Base-by-base conservation (phyloP, 2,329 filamentous ascomycete genomes). In the Rugonectria rugulosa region DNA sequence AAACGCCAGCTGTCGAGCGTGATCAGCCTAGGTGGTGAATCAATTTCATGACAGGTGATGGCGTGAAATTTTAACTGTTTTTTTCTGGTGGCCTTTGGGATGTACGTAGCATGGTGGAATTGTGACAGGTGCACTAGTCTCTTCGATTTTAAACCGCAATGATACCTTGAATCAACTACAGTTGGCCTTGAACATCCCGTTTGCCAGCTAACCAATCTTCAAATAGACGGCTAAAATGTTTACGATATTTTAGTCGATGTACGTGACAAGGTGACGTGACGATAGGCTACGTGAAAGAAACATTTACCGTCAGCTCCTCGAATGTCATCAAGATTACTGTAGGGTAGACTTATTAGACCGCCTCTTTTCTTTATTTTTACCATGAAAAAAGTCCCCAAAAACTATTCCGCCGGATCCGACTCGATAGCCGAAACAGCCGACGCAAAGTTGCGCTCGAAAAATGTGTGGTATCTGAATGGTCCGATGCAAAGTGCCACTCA, bases 11-110 rank as follows among this genome's bases (percentile, higher is more conserved):
- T 6, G 38, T 61, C 17, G 73, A 74, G 56, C 60, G 59, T 45
- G 65, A 53, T 3, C 67, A 72, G 56, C 71, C 72, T 5, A 60
- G 57, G 34, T 75, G 73, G 73, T 70, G 29, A 29, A 26, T n/a
- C 12, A 20, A 41, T 23, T 5, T 17, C 2, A 10, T n/a, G 17
- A 27, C 21, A 27, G 21, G 12, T 2, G 23, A 10, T 29, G n/a
- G 29, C 29, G 29, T 27, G 24, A 42, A n/a, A 15, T 42, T 27
- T 27, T 3, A n/a, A n/a, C n/a, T n/a, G n/a, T 32, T 31, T 27
- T 36, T 29, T 21, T 19, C 43, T 36, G 11, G 40, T 32, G 26
- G 37, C n/a, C 42, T 26, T 15, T 23, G 46, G 23, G 24, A 12
- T 40, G 24, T 41, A 34, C n/a, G 46, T 8, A 31, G 46, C 10